Evolutionary conservation across 345 rosid species (phyloP), one percentile per base, ranked within the genome.

Genomic region (Corchorus capsularis): DNA sequence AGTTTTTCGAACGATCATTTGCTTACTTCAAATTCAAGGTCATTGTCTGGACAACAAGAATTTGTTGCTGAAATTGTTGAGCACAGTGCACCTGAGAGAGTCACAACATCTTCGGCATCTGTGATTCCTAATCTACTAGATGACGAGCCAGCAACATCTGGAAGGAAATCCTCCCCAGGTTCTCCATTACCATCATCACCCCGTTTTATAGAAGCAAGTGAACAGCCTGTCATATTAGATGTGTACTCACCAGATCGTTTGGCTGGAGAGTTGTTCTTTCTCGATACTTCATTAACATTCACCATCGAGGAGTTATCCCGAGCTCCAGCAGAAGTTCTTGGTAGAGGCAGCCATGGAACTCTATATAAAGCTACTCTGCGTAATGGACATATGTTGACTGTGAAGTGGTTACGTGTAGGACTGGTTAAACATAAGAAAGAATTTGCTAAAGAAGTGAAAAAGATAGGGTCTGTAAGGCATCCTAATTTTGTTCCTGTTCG

Each of bases 301-400:
- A 95, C 93, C 43, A 94, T 92, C 22, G 99, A 95, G 84, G 97
- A 95, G 78, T 80, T 95, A 81, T 93, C 98, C 73, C 86, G 92
- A 79, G 99, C 99, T 81, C 98, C 98, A n/a, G 98, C 99, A 4
- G 98, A 95, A 87, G 98, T 95, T 85, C 94, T 95, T 50, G 98
- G 99, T 41, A 88, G 99, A 86, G 92, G 99, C 89, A 95, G 97
- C 80, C 98, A 90, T 80, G 98, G 98, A 75, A 95, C 99, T 63
- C 82, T 93, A 1, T 95, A 95, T 70, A 93, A 93, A 85, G 99
- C 99, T 64, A 93, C 97, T 77, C 87, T 95, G 63, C 94, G 83
- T 72, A 83, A 82, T 34, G 97, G 96, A 8, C 91, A 93, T 79
- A 85, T 90, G 93, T 73, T 95, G 84, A 83, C 94, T 22, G 99